Evolutionary conservation across 148 eudicot genomes (phyloP), one percentile per base, ranked within the genome.

Genomic region (Fagopyrum tataricum): DNA sequence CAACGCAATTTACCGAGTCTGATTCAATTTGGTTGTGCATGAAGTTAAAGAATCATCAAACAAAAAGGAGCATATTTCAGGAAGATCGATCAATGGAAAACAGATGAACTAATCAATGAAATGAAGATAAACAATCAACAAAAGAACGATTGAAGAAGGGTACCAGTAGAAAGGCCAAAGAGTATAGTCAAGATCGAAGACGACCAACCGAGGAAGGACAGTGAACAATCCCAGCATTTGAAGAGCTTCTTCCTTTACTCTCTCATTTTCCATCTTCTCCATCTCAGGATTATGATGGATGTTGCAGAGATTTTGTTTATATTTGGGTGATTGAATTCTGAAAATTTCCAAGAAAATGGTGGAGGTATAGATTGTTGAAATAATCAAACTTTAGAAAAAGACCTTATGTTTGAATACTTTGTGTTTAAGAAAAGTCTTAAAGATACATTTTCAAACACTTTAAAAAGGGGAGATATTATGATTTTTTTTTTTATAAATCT

Each of bases 111-210:
- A 31, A n/a, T n/a, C 13, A 37, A 37, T 37, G 0, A 37, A 43
- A 64, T 15, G 69, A 64, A 64, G 44, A 15, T 4, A 37, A 14
- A 31, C 37, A 31, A 31, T 31, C 37, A 37, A 14, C 43, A 64
- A 39, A 61, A 64, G 69, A 42, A 61, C 39, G 67, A 61, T 12
- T 61, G 67, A 61, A 31, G 4, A n/a, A 4, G 44, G 69, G 52
- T 78, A 86, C 92, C 92, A 88, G 73, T 86, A 88, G 75, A 88
- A 86, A 80, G 92, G 92, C 92, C 92, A 88, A 51, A 88, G 81
- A 70, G 92, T 88, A 69, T 88, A 84, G 81, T 88, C 92, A 73
- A 88, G 92, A 84, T 88, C 90, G 77, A 88, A 88, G 81, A 88
- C 90, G 67, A 88, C 88, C 76, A 88, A 75, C 72, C 85, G 84